These are phyloP conservation scores for Kuraishia hungarica DNA, from an alignment of 805 yeast genomes.

Conservation along the genomic window DNA sequence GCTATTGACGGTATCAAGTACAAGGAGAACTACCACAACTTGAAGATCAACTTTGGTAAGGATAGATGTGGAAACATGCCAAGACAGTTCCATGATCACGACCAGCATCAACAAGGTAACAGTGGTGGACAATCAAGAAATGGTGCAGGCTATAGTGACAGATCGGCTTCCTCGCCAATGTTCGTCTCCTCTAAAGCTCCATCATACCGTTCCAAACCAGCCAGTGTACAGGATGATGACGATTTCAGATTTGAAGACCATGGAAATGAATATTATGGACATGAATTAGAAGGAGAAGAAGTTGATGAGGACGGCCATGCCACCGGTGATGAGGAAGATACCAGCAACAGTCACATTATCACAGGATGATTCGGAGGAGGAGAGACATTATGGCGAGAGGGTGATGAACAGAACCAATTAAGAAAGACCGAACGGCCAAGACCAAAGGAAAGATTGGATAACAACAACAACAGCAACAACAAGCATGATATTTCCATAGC, in stretches of 20 bases:
- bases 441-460: too few relatives aligned
- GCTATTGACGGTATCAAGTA: slow-evolving; percentile 89
- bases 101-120: background rate
- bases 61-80: slow-evolving; percentile 95
- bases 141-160: background rate
- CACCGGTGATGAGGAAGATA: background rate
- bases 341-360: background rate
- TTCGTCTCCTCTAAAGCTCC: background rate
- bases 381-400: too few relatives aligned
- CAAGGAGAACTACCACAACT: slow-evolving; percentile 53
- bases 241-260: background rate
- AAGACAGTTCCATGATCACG: slow-evolving; percentile 40
- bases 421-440: background rate
- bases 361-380: background rate
- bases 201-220: background rate
- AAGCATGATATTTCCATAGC: too few relatives aligned
- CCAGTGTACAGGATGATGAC: background rate
- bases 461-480: too few relatives aligned
- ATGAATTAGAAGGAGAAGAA: background rate
- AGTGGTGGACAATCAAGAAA: background rate
- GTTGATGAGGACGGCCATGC: background rate
- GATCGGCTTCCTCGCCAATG: background rate
- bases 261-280: background rate
- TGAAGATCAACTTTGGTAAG: slow-evolving; percentile 87
- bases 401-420: too few relatives aligned